Base-by-base conservation (phyloP, 2,329 filamentous ascomycete genomes). In the Alternaria infectoria region DNA sequence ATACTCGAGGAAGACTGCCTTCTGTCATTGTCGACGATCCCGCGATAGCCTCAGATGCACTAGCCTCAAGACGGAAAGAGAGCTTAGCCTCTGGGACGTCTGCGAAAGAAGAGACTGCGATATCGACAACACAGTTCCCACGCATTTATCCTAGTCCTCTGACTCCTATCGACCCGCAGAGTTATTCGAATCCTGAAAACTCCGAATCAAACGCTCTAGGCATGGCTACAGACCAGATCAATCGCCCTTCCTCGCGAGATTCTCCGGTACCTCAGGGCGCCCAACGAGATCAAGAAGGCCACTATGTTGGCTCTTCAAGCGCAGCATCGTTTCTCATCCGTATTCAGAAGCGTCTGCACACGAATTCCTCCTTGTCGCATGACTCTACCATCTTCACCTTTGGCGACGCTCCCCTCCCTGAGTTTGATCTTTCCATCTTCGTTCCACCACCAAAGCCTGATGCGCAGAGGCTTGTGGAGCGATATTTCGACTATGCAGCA, bases 401-500 rank as follows among this genome's bases (percentile, higher is more conserved):
- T 66, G 84, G 83, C 12, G 85, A 87, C 69, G 78, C 83, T 15
- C 83, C 83, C 2, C 64, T 86, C 7, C 82, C 83, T 1, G 80
- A 84, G 4, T 80, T 80, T 45, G 81, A 84, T 64, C 74, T 79
- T 1, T 79, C 80, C 0, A 82, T 82, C 56, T 84, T 82, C 59
- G 74, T 82, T 7, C 69, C 86, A 30, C 82, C 63, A 63, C 78
- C 51, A 58, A 87, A 57, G 80, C 82, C 5, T 58, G 82, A 47
- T 78, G 82, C 32, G 56, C 78, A 74, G 56, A 80, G 82, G 21
- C 69, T 88, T 3, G 76, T 89, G 5, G 79, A 81, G 8, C 78
- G 86, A 7, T 89, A 89, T 57, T 89, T 89, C 64, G 86, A 89
- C 50, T 87, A 86, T 60, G 87, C 86, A 7, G 86, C 87, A 19